phyloP scores from a whole-genome alignment of 768 basidiomycete species.

The Suillus lakei region DNA sequence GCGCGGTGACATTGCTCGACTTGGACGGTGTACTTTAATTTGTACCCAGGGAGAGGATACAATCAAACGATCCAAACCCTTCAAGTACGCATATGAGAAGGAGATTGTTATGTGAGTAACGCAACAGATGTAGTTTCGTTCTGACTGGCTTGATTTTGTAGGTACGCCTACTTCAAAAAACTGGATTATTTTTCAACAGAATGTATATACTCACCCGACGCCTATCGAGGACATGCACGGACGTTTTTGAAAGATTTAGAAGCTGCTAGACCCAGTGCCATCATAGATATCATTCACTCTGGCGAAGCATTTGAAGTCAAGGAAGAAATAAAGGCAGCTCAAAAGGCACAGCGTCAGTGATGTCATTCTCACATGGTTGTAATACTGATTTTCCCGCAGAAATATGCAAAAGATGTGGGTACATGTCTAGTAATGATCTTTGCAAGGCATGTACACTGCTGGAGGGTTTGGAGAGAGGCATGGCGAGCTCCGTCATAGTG shows the following conservation, averaged over 20 bases:
- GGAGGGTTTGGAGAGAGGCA: slow-evolving; percentile 88
- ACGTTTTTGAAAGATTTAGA: slow-evolving; percentile 95
- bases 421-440: slow-evolving; percentile 96
- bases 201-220: slow-evolving; percentile 98
- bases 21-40: slow-evolving; percentile 92
- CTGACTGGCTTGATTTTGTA: slow-evolving; percentile 31
- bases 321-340: slow-evolving; percentile 82
- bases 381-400: slow-evolving; percentile 49
- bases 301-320: slow-evolving; percentile 90
- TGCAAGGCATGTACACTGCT: slow-evolving; percentile 93
- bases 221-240: slow-evolving; percentile 95
- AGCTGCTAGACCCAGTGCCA: slow-evolving; percentile 90
- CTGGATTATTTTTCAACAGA: slow-evolving; percentile 99
- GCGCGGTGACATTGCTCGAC: slow-evolving; percentile 94
- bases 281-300: slow-evolving; percentile 97
- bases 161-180: slow-evolving; percentile 99
- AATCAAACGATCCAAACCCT: slow-evolving; percentile 97
- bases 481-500: slow-evolving; percentile 67
- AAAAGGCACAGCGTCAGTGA: slow-evolving; percentile 82
- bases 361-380: slow-evolving; percentile 7
- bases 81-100: slow-evolving; percentile 99
- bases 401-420: slow-evolving; percentile 90
- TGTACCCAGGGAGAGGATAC: slow-evolving; percentile 97
- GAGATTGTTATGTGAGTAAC: slow-evolving; percentile 93
- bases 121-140: slow-evolving; percentile 13